These are phyloP conservation scores for Schizosaccharomyces lindneri DNA, from an alignment of 805 yeast genomes.

Conservation along the genomic window DNA sequence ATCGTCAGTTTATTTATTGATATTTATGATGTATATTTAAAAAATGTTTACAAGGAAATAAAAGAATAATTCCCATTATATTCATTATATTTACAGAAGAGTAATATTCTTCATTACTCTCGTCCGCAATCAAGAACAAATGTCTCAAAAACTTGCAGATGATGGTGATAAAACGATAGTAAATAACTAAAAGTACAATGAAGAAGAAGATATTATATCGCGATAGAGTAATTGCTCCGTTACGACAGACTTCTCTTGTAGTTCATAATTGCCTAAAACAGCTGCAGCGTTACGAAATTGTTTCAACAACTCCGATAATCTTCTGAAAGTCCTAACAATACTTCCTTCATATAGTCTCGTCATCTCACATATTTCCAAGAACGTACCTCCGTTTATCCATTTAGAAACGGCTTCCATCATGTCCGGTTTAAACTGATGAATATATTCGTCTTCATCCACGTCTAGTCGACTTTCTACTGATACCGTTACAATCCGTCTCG, in stretches of 20 bases:
- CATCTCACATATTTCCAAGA: slow-evolving; percentile 93
- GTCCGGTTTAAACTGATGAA: slow-evolving; percentile 75
- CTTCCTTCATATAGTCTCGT: slow-evolving; percentile 97
- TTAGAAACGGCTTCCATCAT: slow-evolving; percentile 89
- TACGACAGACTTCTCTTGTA: slow-evolving; percentile 32
- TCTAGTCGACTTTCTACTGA: slow-evolving; percentile 77
- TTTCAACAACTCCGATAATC: slow-evolving; percentile 77
- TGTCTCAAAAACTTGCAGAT: not conserved
- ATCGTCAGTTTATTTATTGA: too few species aligned
- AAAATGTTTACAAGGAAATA: too few species aligned
- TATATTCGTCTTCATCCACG: slow-evolving; percentile 70
- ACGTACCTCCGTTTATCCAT: slow-evolving; percentile 91
- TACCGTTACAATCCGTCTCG: slow-evolving; percentile 66
- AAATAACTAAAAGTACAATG: not conserved
- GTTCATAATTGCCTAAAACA: slow-evolving; percentile 71
- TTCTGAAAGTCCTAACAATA: slow-evolving; percentile 75
- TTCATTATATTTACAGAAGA: too few species aligned
- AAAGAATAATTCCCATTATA: too few species aligned
- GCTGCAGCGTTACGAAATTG: slow-evolving; percentile 81
- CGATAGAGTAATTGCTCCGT: not conserved
- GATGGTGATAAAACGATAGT: not conserved
- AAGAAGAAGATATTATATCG: not conserved
- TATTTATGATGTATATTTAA: too few species aligned
- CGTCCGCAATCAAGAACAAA: not conserved
- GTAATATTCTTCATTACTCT: too few species aligned